A percentile compares a stretch with the other conserved stretches of the same genome.
Conservation (phyloP, 1,284 basidiomycete species). For the Austroboletus niveus region DNA sequence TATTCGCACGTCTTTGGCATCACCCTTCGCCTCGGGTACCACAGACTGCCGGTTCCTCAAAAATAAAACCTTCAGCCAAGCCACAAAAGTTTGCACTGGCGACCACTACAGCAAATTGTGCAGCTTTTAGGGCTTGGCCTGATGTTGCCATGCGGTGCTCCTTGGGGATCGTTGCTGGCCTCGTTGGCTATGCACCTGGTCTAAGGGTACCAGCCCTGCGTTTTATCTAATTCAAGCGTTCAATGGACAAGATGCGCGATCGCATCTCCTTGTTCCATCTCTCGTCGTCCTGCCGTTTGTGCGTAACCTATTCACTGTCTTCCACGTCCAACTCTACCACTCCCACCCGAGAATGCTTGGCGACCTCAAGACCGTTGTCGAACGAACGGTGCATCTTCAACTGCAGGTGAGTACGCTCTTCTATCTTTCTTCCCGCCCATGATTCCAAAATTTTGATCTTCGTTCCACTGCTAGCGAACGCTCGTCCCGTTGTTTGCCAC, state of each 20-base stretch:
- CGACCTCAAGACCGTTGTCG: conserved; percentile 13
- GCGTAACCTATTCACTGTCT: neutral
- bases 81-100: neutral
- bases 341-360: conserved; percentile 2
- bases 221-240: conserved; percentile 2
- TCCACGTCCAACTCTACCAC: neutral
- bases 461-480: neutral
- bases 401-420: conserved; percentile 7
- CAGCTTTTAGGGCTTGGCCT: neutral
- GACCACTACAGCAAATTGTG: neutral
- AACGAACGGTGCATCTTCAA: conserved; percentile 7
- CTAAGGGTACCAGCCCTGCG: neutral
- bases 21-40: neutral
- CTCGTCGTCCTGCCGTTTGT: neutral
- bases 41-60: conserved; percentile 1
- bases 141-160: conserved; percentile 1
- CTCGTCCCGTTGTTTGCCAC: conserved; percentile 8
- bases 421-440: neutral
- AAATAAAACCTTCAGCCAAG: neutral
- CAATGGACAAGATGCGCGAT: neutral
- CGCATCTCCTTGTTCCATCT: conserved; percentile 1
- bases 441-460: neutral
- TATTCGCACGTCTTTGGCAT: neutral
- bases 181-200: neutral
- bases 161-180: neutral